A percentile compares a stretch with the other conserved stretches of the same genome.
Conservation (phyloP, 768 basidiomycete species). For the Russula vinacea region DNA sequence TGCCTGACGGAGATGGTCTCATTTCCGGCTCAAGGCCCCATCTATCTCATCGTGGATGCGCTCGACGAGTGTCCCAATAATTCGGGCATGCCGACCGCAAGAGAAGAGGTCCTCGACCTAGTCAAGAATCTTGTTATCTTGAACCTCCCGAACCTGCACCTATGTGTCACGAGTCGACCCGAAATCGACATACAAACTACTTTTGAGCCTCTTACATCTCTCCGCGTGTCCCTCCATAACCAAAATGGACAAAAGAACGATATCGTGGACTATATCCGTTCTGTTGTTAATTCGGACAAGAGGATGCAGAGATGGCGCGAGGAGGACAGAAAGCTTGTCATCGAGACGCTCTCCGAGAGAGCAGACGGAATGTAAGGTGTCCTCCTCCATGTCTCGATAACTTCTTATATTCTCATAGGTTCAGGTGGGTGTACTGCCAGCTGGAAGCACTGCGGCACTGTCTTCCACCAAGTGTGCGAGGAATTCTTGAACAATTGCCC, state of each 20-base stretch:
- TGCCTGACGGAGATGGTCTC: background rate
- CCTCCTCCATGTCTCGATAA: background rate
- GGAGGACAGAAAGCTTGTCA: slow-evolving; percentile 5
- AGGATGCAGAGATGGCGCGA: slow-evolving; percentile 17
- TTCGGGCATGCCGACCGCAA: background rate
- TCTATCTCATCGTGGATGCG: background rate
- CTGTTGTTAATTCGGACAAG: background rate
- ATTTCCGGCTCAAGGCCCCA: background rate
- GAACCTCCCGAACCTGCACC: background rate
- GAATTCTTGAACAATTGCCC: slow-evolving; percentile 6
- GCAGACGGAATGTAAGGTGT: slow-evolving; percentile 12
- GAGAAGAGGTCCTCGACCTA: slow-evolving; percentile 1
- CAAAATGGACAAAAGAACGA: slow-evolving; percentile 10
- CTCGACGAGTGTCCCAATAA: slow-evolving; percentile 4
- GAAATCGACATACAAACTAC: background rate
- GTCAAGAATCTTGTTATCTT: background rate
- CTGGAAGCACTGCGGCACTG: background rate
- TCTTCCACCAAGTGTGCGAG: background rate
- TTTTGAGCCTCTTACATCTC: background rate
- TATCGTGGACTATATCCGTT: slow-evolving; percentile 6
- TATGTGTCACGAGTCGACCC: background rate
- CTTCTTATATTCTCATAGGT: background rate
- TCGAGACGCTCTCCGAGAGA: background rate
- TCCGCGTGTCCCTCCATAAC: slow-evolving; percentile 4
- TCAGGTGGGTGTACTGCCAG: background rate